phyloP scores from a whole-genome alignment of 345 rosid genomes.

The Gossypium bickii region DNA sequence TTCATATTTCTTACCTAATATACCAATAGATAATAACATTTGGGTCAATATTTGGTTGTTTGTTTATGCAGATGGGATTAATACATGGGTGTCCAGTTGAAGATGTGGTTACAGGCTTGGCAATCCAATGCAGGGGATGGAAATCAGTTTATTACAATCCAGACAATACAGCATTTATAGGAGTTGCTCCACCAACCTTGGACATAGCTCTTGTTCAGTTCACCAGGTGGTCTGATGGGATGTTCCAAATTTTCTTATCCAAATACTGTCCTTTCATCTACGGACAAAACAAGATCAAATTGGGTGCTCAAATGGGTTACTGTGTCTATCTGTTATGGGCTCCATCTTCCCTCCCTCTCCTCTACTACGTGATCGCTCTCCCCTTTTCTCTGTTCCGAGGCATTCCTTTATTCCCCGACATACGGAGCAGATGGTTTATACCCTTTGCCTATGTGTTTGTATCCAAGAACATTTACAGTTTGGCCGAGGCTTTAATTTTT shows the following conservation, averaged over 20 bases:
- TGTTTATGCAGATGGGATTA: constrained; percentile 36
- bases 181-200: constrained; percentile 40
- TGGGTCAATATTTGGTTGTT: no score
- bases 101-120: constrained; percentile 37
- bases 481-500: constrained; percentile 22
- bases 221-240: constrained; percentile 42
- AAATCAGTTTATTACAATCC: constrained; percentile 37
- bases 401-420: constrained; percentile 36
- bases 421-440: constrained; percentile 26
- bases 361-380: constrained; percentile 17
- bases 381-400: constrained; percentile 32
- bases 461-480: constrained; percentile 19
- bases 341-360: constrained; percentile 11
- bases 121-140: constrained; percentile 72
- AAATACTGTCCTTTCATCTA: constrained; percentile 33
- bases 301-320: constrained; percentile 41
- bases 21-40: no score
- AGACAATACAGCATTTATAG: constrained; percentile 24
- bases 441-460: constrained; percentile 31
- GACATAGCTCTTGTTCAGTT: constrained; percentile 26
- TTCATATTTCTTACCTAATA: no score
- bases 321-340: constrained; percentile 33
- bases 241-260: constrained; percentile 39
- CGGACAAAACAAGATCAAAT: constrained; percentile 48
- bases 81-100: constrained; percentile 34